Conservation (phyloP, 352 stramenopile species). For the Globisporangium nodosum region DNA sequence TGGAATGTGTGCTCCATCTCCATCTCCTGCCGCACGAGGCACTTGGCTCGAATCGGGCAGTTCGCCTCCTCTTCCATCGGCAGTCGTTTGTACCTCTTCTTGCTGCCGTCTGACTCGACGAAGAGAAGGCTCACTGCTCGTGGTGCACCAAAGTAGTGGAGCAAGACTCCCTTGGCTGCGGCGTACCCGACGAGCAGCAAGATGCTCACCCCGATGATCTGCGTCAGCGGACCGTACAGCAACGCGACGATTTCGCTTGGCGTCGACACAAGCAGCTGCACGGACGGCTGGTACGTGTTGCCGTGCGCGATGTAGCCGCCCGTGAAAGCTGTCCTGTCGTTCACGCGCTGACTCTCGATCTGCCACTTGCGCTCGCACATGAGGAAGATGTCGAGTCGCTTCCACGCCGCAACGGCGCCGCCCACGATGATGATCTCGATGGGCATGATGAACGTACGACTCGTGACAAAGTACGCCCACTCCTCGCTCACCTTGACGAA, state of each 20-base stretch:
- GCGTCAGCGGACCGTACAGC: conserved; percentile 15
- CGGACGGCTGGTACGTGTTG: conserved; percentile 24
- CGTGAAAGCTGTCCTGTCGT: conserved; percentile 14
- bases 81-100: conserved; percentile 29
- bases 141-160: not conserved
- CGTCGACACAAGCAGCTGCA: conserved; percentile 13
- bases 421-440: conserved; percentile 22
- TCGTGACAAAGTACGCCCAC: conserved; percentile 24
- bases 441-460: conserved; percentile 19
- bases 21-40: conserved; percentile 38
- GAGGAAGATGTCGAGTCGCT: conserved; percentile 17
- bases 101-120: not conserved
- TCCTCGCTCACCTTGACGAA: conserved; percentile 32
- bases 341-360: conserved; percentile 23
- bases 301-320: conserved; percentile 14
- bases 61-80: conserved; percentile 46
- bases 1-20: conserved; percentile 28
- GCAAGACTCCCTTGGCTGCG: conserved; percentile 8
- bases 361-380: conserved; percentile 23
- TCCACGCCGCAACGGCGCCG: conserved; percentile 10
- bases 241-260: conserved; percentile 11
- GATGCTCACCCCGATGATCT: conserved; percentile 12
- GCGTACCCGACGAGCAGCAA: conserved; percentile 10
- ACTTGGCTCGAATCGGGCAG: conserved; percentile 40
- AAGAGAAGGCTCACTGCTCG: not conserved